A percentile compares a stretch with the other conserved stretches of the same genome.
phyloP scores from a whole-genome alignment of 2,329 filamentous ascomycete genomes.

The Canariomyces notabilis region DNA sequence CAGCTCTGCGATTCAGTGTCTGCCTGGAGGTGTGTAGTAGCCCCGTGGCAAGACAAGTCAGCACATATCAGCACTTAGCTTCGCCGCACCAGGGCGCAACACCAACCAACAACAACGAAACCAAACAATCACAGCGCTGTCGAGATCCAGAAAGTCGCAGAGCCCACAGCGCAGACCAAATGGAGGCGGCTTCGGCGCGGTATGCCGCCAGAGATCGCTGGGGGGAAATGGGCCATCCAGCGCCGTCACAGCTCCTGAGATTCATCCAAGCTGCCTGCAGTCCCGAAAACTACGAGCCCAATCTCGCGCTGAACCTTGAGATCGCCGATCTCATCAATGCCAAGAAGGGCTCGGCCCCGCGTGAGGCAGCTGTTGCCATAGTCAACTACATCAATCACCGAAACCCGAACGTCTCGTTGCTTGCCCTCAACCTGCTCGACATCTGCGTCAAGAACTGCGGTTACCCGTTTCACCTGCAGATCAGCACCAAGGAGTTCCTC shows the following conservation, averaged over 20 bases:
- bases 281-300: constrained; percentile 95
- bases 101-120: not conserved
- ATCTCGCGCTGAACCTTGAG: constrained; percentile 92
- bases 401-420: constrained; percentile 88
- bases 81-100: not conserved
- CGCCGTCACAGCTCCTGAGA: constrained; percentile 82
- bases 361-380: constrained; percentile 89
- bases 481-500: constrained; percentile 97
- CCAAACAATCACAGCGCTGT: not conserved
- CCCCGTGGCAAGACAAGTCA: not conserved
- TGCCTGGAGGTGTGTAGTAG: not conserved
- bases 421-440: constrained; percentile 88
- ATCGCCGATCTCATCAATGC: constrained; percentile 94
- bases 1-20: not conserved
- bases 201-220: constrained; percentile 95
- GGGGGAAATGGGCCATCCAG: constrained; percentile 70
- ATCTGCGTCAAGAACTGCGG: constrained; percentile 99
- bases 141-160: not conserved
- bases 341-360: constrained; percentile 93
- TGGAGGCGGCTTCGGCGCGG: constrained; percentile 95
- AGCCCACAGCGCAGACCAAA: constrained; percentile 29
- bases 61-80: not conserved
- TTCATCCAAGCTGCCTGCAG: constrained; percentile 96
- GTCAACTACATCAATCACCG: constrained; percentile 94
- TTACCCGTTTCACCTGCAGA: constrained; percentile 97